Evolutionary conservation across 208 protist genomes (phyloP).

Genomic region (Trypanosoma caninum): DNA sequence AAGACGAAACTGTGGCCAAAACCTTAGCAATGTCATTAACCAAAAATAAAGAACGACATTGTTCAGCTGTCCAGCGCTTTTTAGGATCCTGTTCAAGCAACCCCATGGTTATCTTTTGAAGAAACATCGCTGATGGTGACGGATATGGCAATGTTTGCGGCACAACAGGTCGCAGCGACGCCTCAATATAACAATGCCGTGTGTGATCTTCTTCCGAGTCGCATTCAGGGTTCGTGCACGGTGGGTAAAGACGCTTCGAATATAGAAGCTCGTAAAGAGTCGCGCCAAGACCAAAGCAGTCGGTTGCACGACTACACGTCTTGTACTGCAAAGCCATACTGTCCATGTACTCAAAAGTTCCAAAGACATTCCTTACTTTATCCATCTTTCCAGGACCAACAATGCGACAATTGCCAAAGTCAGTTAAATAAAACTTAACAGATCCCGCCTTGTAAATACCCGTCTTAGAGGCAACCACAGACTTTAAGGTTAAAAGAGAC

Average conservation of each 20-base stretch:
- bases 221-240: constrained; percentile 39
- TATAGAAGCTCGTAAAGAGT: constrained; percentile 78
- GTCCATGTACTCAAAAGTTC: constrained; percentile 90
- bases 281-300: constrained; percentile 75
- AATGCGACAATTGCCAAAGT: constrained; percentile 86
- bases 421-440: constrained; percentile 82
- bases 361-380: constrained; percentile 51
- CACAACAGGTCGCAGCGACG: constrained; percentile 41
- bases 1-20: neutral
- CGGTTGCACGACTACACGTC: constrained; percentile 68
- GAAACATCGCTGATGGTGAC: constrained; percentile 4
- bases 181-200: constrained; percentile 62
- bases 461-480: neutral
- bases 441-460: constrained; percentile 6
- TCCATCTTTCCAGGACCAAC: constrained; percentile 44
- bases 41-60: constrained; percentile 37
- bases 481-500: neutral
- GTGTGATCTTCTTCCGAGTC: constrained; percentile 59
- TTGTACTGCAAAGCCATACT: constrained; percentile 53
- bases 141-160: constrained; percentile 17
- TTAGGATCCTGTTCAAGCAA: constrained; percentile 36
- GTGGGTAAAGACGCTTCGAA: constrained; percentile 63
- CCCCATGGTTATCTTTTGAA: constrained; percentile 51
- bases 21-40: constrained; percentile 4
- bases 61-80: constrained; percentile 60